phyloP scores from a whole-genome alignment of 441 rosid genomes.

The Populus trichocarpa region DNA sequence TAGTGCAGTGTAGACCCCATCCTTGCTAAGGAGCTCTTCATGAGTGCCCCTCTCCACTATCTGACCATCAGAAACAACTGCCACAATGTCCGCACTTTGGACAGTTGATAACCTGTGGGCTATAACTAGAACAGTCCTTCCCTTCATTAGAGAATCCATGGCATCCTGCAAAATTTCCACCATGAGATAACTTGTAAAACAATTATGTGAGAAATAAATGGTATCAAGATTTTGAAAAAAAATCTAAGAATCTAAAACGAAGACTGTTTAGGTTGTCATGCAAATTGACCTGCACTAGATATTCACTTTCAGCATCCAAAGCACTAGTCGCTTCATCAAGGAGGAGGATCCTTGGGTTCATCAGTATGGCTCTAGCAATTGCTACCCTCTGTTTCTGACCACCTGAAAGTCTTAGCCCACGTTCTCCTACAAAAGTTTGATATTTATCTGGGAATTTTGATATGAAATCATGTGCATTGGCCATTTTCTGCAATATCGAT shows the following conservation, averaged over 20 bases:
- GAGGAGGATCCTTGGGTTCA: slow-evolving; percentile 78
- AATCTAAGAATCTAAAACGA: no score
- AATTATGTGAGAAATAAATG: neutral
- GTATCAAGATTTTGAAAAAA: neutral
- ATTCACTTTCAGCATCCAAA: slow-evolving; percentile 90
- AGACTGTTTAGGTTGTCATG: neutral
- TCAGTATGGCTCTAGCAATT: slow-evolving; percentile 83
- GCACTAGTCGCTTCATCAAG: slow-evolving; percentile 91
- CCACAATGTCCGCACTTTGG: slow-evolving; percentile 75
- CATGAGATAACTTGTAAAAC: neutral
- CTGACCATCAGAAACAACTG: slow-evolving; percentile 79
- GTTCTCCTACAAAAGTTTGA: slow-evolving; percentile 75
- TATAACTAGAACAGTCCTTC: slow-evolving; percentile 88
- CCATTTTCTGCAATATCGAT: slow-evolving; percentile 70
- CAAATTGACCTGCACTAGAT: slow-evolving; percentile 71
- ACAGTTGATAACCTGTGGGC: slow-evolving; percentile 89
- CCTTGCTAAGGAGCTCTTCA: slow-evolving; percentile 60
- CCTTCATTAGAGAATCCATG: slow-evolving; percentile 83
- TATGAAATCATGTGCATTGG: slow-evolving; percentile 87
- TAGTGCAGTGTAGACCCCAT: slow-evolving; percentile 70
- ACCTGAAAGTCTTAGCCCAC: slow-evolving; percentile 85
- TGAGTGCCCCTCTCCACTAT: slow-evolving; percentile 80
- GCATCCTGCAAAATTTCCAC: slow-evolving; percentile 49
- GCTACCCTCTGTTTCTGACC: slow-evolving; percentile 95
- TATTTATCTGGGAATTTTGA: slow-evolving; percentile 74